Conservation (phyloP, 176 grass and related monocot genomes). For the Aegilops sharonensis region DNA sequence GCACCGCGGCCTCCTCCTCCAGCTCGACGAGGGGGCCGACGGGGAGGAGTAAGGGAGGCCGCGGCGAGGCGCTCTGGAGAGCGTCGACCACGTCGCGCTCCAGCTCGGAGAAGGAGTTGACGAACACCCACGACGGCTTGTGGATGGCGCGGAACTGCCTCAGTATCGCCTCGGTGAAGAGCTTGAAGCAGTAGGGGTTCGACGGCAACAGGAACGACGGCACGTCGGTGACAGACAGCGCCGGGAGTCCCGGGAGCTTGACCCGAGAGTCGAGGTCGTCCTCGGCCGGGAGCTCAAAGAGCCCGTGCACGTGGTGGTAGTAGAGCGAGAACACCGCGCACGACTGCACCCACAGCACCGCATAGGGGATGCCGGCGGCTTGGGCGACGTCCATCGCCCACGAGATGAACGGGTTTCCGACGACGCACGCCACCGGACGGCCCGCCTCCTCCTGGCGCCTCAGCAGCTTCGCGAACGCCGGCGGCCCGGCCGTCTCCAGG, state of each 20-base stretch:
- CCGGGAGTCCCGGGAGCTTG: slow-evolving; percentile 48
- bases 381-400: slow-evolving; percentile 61
- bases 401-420: slow-evolving; percentile 68
- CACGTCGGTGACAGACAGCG: slow-evolving; percentile 44
- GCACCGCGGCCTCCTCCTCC: not conserved
- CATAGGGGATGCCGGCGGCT: slow-evolving; percentile 48
- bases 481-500: slow-evolving; percentile 26
- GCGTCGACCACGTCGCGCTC: slow-evolving; percentile 48
- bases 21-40: slow-evolving; percentile 63
- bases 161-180: slow-evolving; percentile 38
- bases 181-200: slow-evolving; percentile 35
- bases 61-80: slow-evolving; percentile 10
- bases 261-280: slow-evolving; percentile 30
- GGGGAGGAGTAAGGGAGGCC: slow-evolving; percentile 44
- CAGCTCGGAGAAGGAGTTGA: slow-evolving; percentile 76
- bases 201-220: slow-evolving; percentile 71
- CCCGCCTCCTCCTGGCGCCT: slow-evolving; percentile 40
- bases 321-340: slow-evolving; percentile 70
- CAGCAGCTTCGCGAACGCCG: slow-evolving; percentile 34
- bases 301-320: slow-evolving; percentile 56
- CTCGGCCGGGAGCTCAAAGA: slow-evolving; percentile 46
- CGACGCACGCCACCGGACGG: slow-evolving; percentile 50
- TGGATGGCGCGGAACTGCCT: slow-evolving; percentile 50
- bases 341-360: slow-evolving; percentile 83
- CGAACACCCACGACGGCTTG: slow-evolving; percentile 58